Conservation (phyloP, 2,329 filamentous ascomycete genomes). For the Ceratocystis cacaofunesta region DNA sequence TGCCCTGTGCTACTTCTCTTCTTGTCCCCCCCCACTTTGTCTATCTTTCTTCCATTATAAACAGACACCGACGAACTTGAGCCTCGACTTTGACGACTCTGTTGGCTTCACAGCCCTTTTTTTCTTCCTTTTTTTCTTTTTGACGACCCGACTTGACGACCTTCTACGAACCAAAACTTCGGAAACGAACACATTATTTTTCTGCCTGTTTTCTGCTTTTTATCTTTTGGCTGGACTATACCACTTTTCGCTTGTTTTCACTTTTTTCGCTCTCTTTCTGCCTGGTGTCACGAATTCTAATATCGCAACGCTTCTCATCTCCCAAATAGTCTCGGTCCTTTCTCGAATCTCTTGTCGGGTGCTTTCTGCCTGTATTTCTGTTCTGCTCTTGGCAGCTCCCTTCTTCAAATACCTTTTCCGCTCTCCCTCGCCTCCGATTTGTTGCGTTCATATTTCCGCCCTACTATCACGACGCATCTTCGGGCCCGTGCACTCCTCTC, state of each 20-base stretch:
- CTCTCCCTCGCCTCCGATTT: no score
- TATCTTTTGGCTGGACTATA: neutral
- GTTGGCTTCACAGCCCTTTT: neutral
- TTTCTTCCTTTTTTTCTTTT: neutral
- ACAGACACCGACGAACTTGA: neutral
- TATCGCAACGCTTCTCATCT: no score
- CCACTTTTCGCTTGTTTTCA: neutral
- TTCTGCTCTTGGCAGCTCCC: no score
- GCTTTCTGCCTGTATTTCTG: no score
- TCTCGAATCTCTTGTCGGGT: no score
- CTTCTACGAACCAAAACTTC: neutral
- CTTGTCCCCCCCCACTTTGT: no score
- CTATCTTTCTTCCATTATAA: neutral
- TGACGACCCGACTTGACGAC: neutral
- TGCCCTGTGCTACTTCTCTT: no score
- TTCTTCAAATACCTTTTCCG: no score
- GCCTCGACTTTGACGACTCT: neutral
- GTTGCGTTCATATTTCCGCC: neutral
- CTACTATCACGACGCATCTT: neutral
- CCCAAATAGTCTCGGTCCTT: no score
- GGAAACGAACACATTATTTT: neutral
- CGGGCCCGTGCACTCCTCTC: neutral
- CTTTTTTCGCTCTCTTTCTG: neutral
- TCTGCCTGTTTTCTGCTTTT: neutral
- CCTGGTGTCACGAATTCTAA: no score